Base-by-base conservation (phyloP, 2,329 filamentous ascomycete genomes). In the Dactylonectria macrodidyma region DNA sequence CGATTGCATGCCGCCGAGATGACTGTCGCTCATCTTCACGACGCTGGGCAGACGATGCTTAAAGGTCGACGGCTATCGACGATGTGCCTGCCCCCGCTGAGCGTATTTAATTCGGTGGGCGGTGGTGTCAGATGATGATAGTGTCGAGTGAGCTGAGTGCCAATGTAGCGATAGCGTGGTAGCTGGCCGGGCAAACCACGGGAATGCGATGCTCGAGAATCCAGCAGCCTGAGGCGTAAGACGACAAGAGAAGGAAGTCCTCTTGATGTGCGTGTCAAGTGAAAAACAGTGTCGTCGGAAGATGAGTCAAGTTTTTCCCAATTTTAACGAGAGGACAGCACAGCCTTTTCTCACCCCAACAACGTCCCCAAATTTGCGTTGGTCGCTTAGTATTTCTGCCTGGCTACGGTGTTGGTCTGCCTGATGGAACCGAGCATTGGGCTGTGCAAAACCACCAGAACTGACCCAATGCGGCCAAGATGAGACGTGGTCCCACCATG, bases 11-110 rank as follows among this genome's bases (percentile, higher is more conserved):
- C 38, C 54, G 7, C 26, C 47, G 54, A 59, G 61, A 47, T 66
- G 60, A 10, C 11, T 54, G 55, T 51, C n/a, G 19, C 50, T 65
- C 71, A 73, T 73, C 7, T n/a, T 44, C 41, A n/a, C 14, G 26
- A 7, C 26, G 26, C 26, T 30, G 26, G 26, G 26, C 26, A 30
- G 26, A 30, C 26, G 26, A 30, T 30, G 26, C 26, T 30, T 4
- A 30, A 30, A 30, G 26, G 26, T 30, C 26, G 4, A 7, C 26
- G 26, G 7, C 26, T 30, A 4, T 30, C 26, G 26, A 30, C 26
- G 26, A 30, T 30, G 26, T 4, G 26, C 26, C 4, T 30, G 26
- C 26, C 26, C 26, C 26, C 26, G 26, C 26, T 30, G 26, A 30
- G 26, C 26, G 26, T 30, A 30, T 30, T 30, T 30, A 30, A 30